Evolutionary conservation across 352 stramenopile genomes (phyloP).

Genomic region (Thalassiosira delicatula): DNA sequence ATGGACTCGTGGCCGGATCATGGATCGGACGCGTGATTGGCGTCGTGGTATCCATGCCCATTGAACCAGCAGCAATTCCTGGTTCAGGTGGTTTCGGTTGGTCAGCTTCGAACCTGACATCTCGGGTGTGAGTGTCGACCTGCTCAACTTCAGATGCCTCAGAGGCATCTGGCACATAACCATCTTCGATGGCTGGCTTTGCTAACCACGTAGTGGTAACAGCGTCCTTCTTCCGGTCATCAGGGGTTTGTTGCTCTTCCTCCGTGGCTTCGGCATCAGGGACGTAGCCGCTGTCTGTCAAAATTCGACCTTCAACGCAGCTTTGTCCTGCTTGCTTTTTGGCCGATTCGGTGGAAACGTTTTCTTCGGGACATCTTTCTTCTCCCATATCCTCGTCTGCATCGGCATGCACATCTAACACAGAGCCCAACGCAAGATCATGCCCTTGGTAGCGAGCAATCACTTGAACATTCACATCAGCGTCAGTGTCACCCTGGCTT

Average conservation of each 20-base stretch:
- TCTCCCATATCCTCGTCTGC: constrained; percentile 33
- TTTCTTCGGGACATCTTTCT: constrained; percentile 27
- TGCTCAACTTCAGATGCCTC: not conserved
- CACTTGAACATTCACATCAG: constrained; percentile 26
- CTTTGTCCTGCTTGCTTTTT: no score
- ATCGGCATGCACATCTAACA: constrained; percentile 22
- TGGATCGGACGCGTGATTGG: no score
- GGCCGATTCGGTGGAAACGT: no score
- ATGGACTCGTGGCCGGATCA: no score
- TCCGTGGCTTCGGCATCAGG: constrained; percentile 52
- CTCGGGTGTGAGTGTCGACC: no score
- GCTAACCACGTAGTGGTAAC: no score
- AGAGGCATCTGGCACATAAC: constrained; percentile 24
- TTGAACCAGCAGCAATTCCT: not conserved
- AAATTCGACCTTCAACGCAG: no score
- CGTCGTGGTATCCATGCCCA: no score
- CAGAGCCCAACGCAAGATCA: constrained; percentile 12
- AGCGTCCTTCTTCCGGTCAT: no score
- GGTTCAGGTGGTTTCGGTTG: no score
- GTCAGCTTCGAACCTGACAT: no score
- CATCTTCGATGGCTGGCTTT: constrained; percentile 31
- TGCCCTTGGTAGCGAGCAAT: constrained; percentile 34
- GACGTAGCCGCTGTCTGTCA: constrained; percentile 39
- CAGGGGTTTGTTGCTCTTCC: constrained; percentile 29
- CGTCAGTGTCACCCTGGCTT: constrained; percentile 34